These are phyloP conservation scores for Penicillium crustosum DNA, from an alignment of 2,329 filamentous ascomycete genomes.

Conservation along the genomic window DNA sequence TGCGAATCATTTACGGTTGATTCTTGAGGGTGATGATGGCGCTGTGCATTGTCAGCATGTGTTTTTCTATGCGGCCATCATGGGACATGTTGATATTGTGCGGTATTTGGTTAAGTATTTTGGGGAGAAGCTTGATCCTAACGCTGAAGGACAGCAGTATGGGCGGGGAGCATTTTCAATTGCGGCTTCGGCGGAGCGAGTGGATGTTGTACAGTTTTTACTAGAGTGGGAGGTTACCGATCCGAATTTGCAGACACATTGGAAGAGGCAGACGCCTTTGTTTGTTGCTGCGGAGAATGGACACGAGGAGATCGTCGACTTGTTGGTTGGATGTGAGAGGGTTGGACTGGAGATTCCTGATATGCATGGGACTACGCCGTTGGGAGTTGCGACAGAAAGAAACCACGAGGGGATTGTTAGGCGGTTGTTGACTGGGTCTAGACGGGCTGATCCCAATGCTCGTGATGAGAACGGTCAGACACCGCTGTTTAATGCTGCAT, in stretches of 20 bases:
- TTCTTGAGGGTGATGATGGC: constrained; percentile 16
- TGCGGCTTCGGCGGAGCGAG: constrained; percentile 17
- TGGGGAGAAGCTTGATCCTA: constrained; percentile 20
- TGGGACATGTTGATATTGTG: constrained; percentile 20
- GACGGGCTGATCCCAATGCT: constrained; percentile 19
- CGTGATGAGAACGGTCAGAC: constrained; percentile 19
- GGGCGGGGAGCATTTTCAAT: constrained; percentile 23
- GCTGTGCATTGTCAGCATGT: constrained; percentile 22
- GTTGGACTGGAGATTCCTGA: constrained; percentile 20
- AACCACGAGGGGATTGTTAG: constrained; percentile 11
- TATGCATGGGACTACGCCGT: constrained; percentile 21
- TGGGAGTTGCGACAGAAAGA: constrained; percentile 16
- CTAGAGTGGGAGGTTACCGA: constrained; percentile 19
- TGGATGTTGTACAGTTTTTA: constrained; percentile 18
- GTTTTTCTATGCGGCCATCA: constrained; percentile 24
- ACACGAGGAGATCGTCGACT: constrained; percentile 11
- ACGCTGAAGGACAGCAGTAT: constrained; percentile 15
- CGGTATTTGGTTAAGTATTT: constrained; percentile 20
- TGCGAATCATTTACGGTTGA: constrained; percentile 19
- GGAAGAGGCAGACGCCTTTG: constrained; percentile 21
- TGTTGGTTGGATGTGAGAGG: constrained; percentile 14
- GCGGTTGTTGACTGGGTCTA: constrained; percentile 9
- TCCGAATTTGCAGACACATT: constrained; percentile 22
- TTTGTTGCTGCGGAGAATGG: constrained; percentile 19
- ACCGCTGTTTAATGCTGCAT: constrained; percentile 19